These are phyloP conservation scores for Mucor piriformis DNA, from an alignment of 371 early-diverging fungal genomes.

Conservation along the genomic window DNA sequence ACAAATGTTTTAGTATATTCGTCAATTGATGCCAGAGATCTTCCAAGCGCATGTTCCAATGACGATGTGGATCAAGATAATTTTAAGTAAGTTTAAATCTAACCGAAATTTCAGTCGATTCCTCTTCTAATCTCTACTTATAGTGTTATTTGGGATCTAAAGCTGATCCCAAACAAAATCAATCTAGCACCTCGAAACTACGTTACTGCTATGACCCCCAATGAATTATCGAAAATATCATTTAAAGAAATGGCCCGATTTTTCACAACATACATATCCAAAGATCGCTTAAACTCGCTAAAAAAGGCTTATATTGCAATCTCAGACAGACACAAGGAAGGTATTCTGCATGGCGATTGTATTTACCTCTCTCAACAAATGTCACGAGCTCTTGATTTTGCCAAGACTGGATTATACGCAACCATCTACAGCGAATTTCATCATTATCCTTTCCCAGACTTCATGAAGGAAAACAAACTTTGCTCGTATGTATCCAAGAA, in stretches of 20 bases:
- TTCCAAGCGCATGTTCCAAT: conserved; percentile 76
- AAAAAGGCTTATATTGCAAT: conserved; percentile 13
- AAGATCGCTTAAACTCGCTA: conserved; percentile 5
- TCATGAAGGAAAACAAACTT: conserved; percentile 59
- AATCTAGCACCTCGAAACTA: background rate
- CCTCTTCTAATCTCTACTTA: background rate
- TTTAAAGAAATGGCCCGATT: conserved; percentile 20
- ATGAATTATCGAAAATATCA: background rate
- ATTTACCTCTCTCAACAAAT: conserved; percentile 20
- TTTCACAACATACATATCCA: conserved; percentile 23
- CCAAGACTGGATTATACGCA: conserved; percentile 34
- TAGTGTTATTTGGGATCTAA: conserved; percentile 68
- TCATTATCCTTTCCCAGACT: conserved; percentile 66
- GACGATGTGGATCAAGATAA: conserved; percentile 84
- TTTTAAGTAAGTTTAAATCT: conserved; percentile 38
- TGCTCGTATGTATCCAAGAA: conserved; percentile 51
- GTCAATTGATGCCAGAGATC: conserved; percentile 63
- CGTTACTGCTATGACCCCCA: background rate
- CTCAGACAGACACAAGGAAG: conserved; percentile 14
- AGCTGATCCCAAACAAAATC: conserved; percentile 46
- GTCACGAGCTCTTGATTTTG: conserved; percentile 20
- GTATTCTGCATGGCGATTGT: conserved; percentile 16
- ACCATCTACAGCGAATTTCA: conserved; percentile 29
- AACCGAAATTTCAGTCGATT: too few relatives aligned
- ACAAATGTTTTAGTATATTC: conserved; percentile 79